These are phyloP conservation scores for Calocybe gambosa DNA, from an alignment of 1,284 basidiomycete genomes.

Conservation along the genomic window DNA sequence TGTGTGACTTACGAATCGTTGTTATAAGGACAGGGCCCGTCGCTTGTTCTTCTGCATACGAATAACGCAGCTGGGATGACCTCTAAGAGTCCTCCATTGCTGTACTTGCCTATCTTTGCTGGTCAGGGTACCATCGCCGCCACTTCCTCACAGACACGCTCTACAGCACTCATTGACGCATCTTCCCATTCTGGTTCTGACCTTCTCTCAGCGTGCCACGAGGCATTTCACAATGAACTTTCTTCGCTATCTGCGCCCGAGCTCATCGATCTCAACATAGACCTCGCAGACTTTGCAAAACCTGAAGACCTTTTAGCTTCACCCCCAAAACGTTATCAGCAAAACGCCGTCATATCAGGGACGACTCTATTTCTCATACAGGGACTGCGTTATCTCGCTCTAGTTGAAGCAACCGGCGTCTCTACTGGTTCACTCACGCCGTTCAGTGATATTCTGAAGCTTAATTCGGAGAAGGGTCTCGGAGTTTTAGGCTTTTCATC, in stretches of 20 bases:
- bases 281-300: conserved; percentile 34
- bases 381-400: conserved; percentile 44
- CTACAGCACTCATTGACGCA: conserved; percentile 36
- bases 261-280: conserved; percentile 31
- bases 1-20: conserved; percentile 15
- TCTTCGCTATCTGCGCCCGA: conserved; percentile 34
- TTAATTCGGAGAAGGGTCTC: conserved; percentile 25
- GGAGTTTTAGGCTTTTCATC: conserved; percentile 59
- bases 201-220: conserved; percentile 44
- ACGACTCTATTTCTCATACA: conserved; percentile 47
- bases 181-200: conserved; percentile 31
- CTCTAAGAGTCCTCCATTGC: conserved; percentile 5
- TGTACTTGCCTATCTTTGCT: conserved; percentile 44
- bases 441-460: conserved; percentile 30
- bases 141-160: conserved; percentile 27
- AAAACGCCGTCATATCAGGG: conserved; percentile 48
- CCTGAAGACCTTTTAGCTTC: conserved; percentile 33
- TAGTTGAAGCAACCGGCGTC: conserved; percentile 25
- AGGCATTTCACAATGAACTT: conserved; percentile 45
- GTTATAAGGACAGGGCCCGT: conserved; percentile 16
- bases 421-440: conserved; percentile 22
- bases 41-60: background rate
- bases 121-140: conserved; percentile 46
- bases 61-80: conserved; percentile 10
- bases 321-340: conserved; percentile 24